Conservation (phyloP, 78 protist species). For the Monocercomonoides exilis region DNA sequence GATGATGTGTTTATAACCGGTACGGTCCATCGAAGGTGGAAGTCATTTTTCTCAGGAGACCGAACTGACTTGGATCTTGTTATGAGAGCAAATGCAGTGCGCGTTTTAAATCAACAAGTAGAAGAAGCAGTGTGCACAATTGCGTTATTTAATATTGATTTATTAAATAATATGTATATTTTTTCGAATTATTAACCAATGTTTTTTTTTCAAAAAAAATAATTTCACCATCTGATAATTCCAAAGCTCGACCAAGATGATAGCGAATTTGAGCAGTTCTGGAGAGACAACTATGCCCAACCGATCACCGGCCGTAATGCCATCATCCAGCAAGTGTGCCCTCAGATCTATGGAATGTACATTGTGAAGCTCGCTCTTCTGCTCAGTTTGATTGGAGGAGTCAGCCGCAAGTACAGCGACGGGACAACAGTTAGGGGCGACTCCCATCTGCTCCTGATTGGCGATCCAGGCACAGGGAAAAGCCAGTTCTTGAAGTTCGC, state of each 20-base stretch:
- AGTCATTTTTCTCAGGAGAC: background rate
- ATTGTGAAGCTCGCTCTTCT: slow-evolving; percentile 71
- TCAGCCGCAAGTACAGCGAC: background rate
- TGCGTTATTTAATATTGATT: no score
- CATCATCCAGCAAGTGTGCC: slow-evolving; percentile 20
- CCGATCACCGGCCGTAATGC: slow-evolving; percentile 26
- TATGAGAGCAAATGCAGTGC: background rate
- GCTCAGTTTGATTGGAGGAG: slow-evolving; percentile 83
- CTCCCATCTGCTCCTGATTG: slow-evolving; percentile 84
- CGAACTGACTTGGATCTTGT: background rate
- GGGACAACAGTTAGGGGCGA: slow-evolving; percentile 73
- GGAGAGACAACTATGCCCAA: background rate
- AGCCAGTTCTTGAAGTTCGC: slow-evolving; percentile 78
- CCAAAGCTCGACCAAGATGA: background rate
- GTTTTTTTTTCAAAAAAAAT: no score
- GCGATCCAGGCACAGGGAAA: slow-evolving; percentile 87
- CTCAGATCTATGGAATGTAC: slow-evolving; percentile 33
- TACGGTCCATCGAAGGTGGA: slow-evolving; percentile 2
- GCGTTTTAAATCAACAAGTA: background rate
- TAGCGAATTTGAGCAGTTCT: background rate
- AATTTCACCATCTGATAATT: no score
- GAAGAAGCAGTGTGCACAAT: background rate
- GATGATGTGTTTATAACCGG: slow-evolving; percentile 54
- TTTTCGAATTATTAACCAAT: no score
- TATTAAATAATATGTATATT: no score